phyloP scores from a whole-genome alignment of 2,329 filamentous ascomycete species.

The Ophiocordyceps camponoti-leonardi region DNA sequence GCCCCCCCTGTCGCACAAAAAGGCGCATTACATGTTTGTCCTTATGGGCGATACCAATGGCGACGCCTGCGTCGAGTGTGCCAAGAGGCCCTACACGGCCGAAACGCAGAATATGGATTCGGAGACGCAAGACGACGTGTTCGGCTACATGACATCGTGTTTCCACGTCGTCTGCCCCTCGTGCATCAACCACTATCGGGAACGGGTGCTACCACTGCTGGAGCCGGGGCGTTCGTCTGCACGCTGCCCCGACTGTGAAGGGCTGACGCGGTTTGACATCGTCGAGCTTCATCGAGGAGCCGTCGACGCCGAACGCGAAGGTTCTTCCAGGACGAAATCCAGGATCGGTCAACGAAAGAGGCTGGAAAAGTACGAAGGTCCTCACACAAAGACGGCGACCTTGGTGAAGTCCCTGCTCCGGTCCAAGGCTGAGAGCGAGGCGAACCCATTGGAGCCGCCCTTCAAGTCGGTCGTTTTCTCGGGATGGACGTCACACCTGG shows the following conservation, averaged over 20 bases:
- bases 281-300: constrained; percentile 50
- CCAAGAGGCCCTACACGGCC: constrained; percentile 40
- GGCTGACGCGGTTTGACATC: constrained; percentile 43
- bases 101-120: constrained; percentile 38
- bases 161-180: constrained; percentile 68
- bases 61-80: constrained; percentile 57
- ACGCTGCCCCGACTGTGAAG: constrained; percentile 52
- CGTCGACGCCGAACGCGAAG: constrained; percentile 38
- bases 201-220: constrained; percentile 26
- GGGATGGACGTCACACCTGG: constrained; percentile 87
- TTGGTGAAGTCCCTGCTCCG: constrained; percentile 58
- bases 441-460: constrained; percentile 47
- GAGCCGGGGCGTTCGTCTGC: constrained; percentile 22
- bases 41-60: constrained; percentile 69
- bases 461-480: constrained; percentile 93
- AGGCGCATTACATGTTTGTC: constrained; percentile 73
- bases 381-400: constrained; percentile 81
- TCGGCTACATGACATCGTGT: constrained; percentile 73
- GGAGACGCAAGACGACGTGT: constrained; percentile 43
- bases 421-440: constrained; percentile 44
- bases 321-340: constrained; percentile 21
- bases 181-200: constrained; percentile 48
- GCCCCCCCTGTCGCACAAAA: constrained; percentile 43
- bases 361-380: constrained; percentile 59
- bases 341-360: constrained; percentile 25